Percentiles rank a stretch among this genome's conserved stretches.
Evolutionary conservation across 192 early-diverging fungal species (phyloP).

Genomic region (Coemansia sp.): DNA sequence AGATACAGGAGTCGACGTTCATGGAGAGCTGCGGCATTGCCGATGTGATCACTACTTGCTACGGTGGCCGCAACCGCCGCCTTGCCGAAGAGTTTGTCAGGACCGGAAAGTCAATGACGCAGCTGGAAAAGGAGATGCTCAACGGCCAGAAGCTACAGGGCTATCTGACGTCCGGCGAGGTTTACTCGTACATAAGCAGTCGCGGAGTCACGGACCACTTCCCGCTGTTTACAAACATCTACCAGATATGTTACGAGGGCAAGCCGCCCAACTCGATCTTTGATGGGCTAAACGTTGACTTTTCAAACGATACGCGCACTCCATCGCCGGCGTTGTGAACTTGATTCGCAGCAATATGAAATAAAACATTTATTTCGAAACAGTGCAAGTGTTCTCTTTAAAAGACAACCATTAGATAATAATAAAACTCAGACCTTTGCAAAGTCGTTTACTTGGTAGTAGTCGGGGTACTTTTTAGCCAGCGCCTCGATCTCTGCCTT

Average conservation of each 20-base stretch:
- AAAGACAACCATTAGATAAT: too few relatives aligned
- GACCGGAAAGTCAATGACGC: conserved; percentile 91
- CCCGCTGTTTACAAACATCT: conserved; percentile 94
- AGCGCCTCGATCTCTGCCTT: conserved; percentile 74
- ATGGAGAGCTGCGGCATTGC: conserved; percentile 97
- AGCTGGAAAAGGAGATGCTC: conserved; percentile 88
- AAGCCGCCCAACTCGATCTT: conserved; percentile 67
- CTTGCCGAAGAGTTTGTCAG: conserved; percentile 88
- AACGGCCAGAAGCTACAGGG: conserved; percentile 99
- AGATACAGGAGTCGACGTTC: conserved; percentile 92
- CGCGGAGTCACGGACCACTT: conserved; percentile 68
- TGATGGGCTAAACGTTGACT: conserved; percentile 51
- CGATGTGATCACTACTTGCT: conserved; percentile 95
- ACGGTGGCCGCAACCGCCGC: conserved; percentile 93
- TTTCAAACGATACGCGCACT: conserved; percentile 41
- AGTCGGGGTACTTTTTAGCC: conserved; percentile 81
- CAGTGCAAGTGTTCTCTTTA: too few relatives aligned
- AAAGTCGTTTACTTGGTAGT: conserved; percentile 65
- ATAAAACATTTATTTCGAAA: too few relatives aligned
- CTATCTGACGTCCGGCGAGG: conserved; percentile 85
- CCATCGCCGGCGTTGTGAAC: conserved; percentile 9
- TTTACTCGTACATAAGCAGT: conserved; percentile 74
- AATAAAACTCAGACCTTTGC: too few relatives aligned
- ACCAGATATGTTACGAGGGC: conserved; percentile 85
- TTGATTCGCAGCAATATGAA: neutral